These are phyloP conservation scores for Trypethelium eluteriae DNA, from an alignment of 495 filamentous ascomycete genomes.

Conservation along the genomic window DNA sequence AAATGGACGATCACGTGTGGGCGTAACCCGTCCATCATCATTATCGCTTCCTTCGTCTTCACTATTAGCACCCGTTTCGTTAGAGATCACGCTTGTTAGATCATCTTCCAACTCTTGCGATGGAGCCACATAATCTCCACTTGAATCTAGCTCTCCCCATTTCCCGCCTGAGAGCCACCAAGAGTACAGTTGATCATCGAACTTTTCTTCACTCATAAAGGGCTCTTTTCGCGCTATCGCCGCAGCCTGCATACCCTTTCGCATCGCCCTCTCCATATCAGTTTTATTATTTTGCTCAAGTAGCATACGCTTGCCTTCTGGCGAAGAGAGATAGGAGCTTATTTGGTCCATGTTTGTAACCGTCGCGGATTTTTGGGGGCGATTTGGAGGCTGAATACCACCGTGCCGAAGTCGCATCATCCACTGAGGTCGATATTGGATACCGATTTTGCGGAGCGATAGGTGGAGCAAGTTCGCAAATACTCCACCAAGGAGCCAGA, in stretches of 20 bases:
- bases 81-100: slow-evolving; percentile 68
- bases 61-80: slow-evolving; percentile 42
- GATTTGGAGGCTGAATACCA: not conserved
- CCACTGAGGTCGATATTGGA: slow-evolving; percentile 56
- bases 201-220: slow-evolving; percentile 46
- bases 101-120: slow-evolving; percentile 55
- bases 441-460: slow-evolving; percentile 51
- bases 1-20: slow-evolving; percentile 52
- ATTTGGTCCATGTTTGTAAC: slow-evolving; percentile 17
- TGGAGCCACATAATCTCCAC: slow-evolving; percentile 56
- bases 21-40: slow-evolving; percentile 62
- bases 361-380: slow-evolving; percentile 4
- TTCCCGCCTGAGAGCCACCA: slow-evolving; percentile 76
- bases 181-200: slow-evolving; percentile 65
- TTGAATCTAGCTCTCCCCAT: slow-evolving; percentile 73
- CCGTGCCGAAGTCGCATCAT: slow-evolving; percentile 36
- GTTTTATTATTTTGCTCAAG: slow-evolving; percentile 54
- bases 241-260: slow-evolving; percentile 43
- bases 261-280: slow-evolving; percentile 71
- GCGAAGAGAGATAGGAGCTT: slow-evolving; percentile 55
- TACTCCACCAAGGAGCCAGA: slow-evolving; percentile 55
- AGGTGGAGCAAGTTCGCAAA: slow-evolving; percentile 48
- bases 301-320: slow-evolving; percentile 48
- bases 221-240: slow-evolving; percentile 10
- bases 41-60: slow-evolving; percentile 38